phyloP scores from a whole-genome alignment of 2,329 filamentous ascomycete genomes.

The Aspergillus sp. region DNA sequence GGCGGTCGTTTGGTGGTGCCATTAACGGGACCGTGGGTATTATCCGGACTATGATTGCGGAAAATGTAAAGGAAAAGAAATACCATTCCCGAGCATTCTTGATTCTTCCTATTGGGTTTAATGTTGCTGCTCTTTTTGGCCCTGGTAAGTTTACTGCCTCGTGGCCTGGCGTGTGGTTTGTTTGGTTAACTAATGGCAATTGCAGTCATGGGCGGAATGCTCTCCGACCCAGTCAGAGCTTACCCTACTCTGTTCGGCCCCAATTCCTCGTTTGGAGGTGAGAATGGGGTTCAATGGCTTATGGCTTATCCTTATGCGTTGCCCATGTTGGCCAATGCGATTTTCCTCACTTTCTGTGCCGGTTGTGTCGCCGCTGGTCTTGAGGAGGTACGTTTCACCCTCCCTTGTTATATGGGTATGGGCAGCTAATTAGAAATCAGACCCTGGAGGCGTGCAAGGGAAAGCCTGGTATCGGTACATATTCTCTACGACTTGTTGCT shows the following conservation, averaged over 20 bases:
- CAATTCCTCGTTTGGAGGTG: conserved; percentile 56
- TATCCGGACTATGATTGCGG: conserved; percentile 70
- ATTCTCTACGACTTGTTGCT: conserved; percentile 28
- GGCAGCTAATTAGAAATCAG: conserved; percentile 31
- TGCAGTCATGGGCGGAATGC: conserved; percentile 62
- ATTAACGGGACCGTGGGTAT: conserved; percentile 73
- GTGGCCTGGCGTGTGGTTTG: conserved; percentile 8
- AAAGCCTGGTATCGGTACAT: conserved; percentile 47
- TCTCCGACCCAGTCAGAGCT: conserved; percentile 65
- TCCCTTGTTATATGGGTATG: not conserved
- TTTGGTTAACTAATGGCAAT: conserved; percentile 18
- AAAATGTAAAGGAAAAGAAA: conserved; percentile 70
- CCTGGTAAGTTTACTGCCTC: conserved; percentile 40
- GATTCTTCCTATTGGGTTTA: conserved; percentile 66
- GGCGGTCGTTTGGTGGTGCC: conserved; percentile 65
- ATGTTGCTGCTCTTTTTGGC: conserved; percentile 58
- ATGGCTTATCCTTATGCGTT: conserved; percentile 65
- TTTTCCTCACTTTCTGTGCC: conserved; percentile 57
- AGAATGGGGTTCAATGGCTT: conserved; percentile 61
- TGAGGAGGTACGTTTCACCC: conserved; percentile 52
- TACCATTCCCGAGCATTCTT: conserved; percentile 57
- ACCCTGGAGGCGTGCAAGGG: conserved; percentile 49
- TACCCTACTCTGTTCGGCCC: conserved; percentile 64
- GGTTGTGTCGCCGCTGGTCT: conserved; percentile 60
- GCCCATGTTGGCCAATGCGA: conserved; percentile 65